Percentiles rank a stretch among this genome's conserved stretches.
These are phyloP conservation scores for Paspalum notatum DNA, from an alignment of 176 grass and related monocot species.

Conservation along the genomic window DNA sequence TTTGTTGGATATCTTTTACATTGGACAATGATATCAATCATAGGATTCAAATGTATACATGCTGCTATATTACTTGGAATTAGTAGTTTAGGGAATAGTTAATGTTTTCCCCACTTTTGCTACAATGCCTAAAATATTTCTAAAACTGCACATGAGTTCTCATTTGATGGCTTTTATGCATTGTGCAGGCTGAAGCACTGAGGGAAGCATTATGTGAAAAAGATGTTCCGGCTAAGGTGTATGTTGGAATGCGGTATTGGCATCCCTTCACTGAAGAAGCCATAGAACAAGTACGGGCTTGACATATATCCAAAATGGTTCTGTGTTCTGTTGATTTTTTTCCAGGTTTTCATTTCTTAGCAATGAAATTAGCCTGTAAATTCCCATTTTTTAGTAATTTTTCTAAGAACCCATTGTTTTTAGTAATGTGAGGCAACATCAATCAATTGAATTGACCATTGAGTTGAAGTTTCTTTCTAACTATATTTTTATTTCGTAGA, in stretches of 20 bases:
- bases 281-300: slow-evolving; percentile 80
- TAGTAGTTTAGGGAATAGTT: slow-evolving; percentile 12
- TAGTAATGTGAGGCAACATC: slow-evolving; percentile 16
- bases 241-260: slow-evolving; percentile 99
- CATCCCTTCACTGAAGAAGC: slow-evolving; percentile 99
- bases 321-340: slow-evolving; percentile 31
- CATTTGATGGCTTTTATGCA: slow-evolving; percentile 37
- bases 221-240: slow-evolving; percentile 93
- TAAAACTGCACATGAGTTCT: slow-evolving; percentile 12
- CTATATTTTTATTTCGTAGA: neutral
- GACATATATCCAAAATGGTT: slow-evolving; percentile 10
- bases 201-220: slow-evolving; percentile 82
- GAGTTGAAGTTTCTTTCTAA: slow-evolving; percentile 20
- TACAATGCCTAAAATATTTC: slow-evolving; percentile 24
- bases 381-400: neutral
- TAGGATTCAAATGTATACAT: slow-evolving; percentile 11
- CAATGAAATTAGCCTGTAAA: neutral
- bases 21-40: neutral
- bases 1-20: slow-evolving; percentile 24
- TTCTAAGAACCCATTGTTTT: neutral
- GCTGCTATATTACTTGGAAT: neutral
- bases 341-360: neutral
- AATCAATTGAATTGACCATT: neutral
- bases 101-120: slow-evolving; percentile 9
- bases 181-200: slow-evolving; percentile 79